Base-by-base conservation (phyloP, 2,329 filamentous ascomycete species). In the Aspergillus sp. region DNA sequence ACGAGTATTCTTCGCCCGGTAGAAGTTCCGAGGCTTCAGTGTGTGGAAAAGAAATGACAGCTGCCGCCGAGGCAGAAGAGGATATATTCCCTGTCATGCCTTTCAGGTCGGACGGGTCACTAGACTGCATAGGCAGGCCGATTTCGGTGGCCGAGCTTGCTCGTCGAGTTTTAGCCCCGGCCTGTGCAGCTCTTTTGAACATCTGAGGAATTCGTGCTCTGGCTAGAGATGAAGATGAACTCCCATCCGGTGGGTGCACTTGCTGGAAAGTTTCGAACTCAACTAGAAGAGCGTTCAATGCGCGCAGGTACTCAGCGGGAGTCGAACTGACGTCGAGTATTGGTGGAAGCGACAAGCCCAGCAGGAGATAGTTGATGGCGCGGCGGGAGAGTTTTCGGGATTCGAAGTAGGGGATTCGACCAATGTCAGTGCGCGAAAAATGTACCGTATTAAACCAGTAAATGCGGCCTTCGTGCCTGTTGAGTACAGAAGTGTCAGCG, bases 391-490 rank as follows among this genome's bases (percentile, higher is more conserved):
- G 86, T 72, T 94, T 95, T 64, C 90, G 87, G 4, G 87, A 81
- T 60, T 96, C 90, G 72, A 96, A 94, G 72, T 92, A 96, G 50
- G 94, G 88, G 80, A 97, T 89, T 71, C 89, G 88, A 54, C 85
- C 81, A 36, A 98, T 83, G 75, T 96, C 92, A 31, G 85, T 77
- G 69, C 91, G 90, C 65, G 92, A 91, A 77, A 96, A 96, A 71
- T 96, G 90, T 61, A 96, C 86, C 0, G 95, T 97, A 78, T 97
- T 97, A 82, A 98, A 97, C 93, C 95, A 98, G 80, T 96, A 98
- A 47, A 96, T 88, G 59, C 92, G 88, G 61, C 94, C 93, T 78
- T 97, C 92, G 73, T 99, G 93, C 29, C 92, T 96, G 73, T 56
- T 56, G 51, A 29, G 49, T 46, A 55, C 47, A 11, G 12, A 36